These are phyloP conservation scores for Ganoderma sinense DNA, from an alignment of 1,284 basidiomycete species.

Conservation along the genomic window DNA sequence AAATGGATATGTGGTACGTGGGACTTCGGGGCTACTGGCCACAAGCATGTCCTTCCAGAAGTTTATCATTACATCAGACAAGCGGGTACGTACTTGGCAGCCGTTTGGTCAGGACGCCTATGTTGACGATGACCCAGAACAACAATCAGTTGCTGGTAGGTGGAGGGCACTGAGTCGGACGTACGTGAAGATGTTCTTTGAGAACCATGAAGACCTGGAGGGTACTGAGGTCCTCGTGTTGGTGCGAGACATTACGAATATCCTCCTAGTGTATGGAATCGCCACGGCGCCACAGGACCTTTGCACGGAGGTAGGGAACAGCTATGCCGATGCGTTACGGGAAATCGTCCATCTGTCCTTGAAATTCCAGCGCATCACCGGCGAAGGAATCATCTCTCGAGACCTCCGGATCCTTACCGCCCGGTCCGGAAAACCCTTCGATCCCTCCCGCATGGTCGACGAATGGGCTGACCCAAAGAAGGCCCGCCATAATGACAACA, in stretches of 20 bases:
- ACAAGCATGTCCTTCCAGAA: conserved; percentile 48
- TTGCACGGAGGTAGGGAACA: conserved; percentile 34
- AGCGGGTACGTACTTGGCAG: conserved; percentile 46
- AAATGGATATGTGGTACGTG: conserved; percentile 57
- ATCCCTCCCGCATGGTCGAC: conserved; percentile 52
- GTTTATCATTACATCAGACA: conserved; percentile 55
- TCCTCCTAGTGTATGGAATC: conserved; percentile 54
- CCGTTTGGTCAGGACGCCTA: neutral
- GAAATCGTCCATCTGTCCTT: conserved; percentile 50
- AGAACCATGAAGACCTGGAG: conserved; percentile 39
- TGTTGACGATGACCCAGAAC: conserved; percentile 43
- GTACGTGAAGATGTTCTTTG: conserved; percentile 45
- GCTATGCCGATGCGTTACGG: conserved; percentile 45
- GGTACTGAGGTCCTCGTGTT: conserved; percentile 7
- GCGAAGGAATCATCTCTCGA: conserved; percentile 58
- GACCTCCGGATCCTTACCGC: conserved; percentile 43
- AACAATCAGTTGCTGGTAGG: conserved; percentile 56
- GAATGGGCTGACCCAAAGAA: conserved; percentile 36
- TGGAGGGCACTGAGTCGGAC: conserved; percentile 60
- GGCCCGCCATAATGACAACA: neutral
- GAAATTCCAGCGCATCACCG: conserved; percentile 55
- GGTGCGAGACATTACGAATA: conserved; percentile 44
- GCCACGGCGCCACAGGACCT: conserved; percentile 45
- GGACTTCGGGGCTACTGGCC: conserved; percentile 51
- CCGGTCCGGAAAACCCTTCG: conserved; percentile 46